Conservation (phyloP, 2,329 filamentous ascomycete species). For the Sporothrix globosa region DNA sequence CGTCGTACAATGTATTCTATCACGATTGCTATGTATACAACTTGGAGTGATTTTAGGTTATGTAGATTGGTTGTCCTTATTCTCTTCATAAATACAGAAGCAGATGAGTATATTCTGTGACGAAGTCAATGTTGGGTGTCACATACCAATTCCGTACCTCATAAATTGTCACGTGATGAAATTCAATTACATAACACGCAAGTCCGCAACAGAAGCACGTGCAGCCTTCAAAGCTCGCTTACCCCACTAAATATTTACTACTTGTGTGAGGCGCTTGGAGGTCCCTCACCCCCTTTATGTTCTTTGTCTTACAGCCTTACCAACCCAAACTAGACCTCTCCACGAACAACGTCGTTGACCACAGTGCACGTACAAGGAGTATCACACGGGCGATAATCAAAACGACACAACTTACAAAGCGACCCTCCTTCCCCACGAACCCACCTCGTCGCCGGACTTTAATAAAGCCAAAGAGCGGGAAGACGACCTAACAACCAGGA, state of each 20-base stretch:
- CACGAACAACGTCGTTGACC: background rate
- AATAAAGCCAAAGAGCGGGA: background rate
- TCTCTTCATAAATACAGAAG: too few species aligned
- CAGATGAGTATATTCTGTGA: too few species aligned
- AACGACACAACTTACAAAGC: background rate
- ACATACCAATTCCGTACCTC: too few species aligned
- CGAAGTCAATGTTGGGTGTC: too few species aligned
- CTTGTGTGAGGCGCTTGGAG: constrained; percentile 15
- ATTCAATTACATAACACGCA: background rate
- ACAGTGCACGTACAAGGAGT: background rate
- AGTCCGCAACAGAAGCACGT: constrained; percentile 2
- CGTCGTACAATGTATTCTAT: too few species aligned
- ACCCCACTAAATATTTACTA: constrained; percentile 24
- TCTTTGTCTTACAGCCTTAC: constrained; percentile 28
- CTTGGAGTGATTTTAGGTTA: too few species aligned
- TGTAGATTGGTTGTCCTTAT: too few species aligned
- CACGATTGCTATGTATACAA: too few species aligned
- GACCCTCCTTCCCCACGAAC: background rate
- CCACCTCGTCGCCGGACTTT: background rate
- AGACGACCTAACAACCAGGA: background rate
- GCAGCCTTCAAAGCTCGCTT: constrained; percentile 15
- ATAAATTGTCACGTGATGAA: too few species aligned
- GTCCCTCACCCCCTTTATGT: constrained; percentile 15
- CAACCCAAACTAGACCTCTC: constrained; percentile 21
- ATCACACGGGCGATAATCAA: background rate